phyloP scores from a whole-genome alignment of 2,329 filamentous ascomycete species.

The Cercospora nicotianae region DNA sequence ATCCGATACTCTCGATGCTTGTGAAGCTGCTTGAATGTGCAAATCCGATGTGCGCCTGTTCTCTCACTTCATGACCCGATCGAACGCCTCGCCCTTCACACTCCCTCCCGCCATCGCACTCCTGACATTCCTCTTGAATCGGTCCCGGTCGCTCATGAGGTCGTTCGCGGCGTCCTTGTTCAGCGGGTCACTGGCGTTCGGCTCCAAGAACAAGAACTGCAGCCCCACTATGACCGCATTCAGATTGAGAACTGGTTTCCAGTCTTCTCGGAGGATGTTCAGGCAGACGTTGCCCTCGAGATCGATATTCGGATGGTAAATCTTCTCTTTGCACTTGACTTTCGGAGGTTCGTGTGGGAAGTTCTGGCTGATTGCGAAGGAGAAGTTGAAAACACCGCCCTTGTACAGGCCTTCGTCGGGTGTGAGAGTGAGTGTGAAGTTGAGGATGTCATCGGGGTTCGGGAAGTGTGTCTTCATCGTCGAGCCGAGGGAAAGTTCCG shows the following conservation, averaged over 20 bases:
- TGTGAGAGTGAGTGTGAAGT: conserved; percentile 78
- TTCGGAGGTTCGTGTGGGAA: conserved; percentile 98
- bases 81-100: conserved; percentile 72
- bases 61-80: conserved; percentile 69
- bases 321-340: conserved; percentile 95
- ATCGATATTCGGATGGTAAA: conserved; percentile 99
- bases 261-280: conserved; percentile 96
- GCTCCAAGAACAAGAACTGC: conserved; percentile 95
- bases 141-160: conserved; percentile 78
- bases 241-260: conserved; percentile 96
- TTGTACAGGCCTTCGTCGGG: conserved; percentile 90
- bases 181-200: conserved; percentile 93
- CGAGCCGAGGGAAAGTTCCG: conserved; percentile 72
- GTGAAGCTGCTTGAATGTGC: background rate
- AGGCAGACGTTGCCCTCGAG: conserved; percentile 96
- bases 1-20: background rate
- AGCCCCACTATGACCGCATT: conserved; percentile 95
- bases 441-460: conserved; percentile 80
- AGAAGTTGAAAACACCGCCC: conserved; percentile 82
- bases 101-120: conserved; percentile 77
- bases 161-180: conserved; percentile 98
- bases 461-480: conserved; percentile 82
- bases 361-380: conserved; percentile 87
- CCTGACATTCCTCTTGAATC: conserved; percentile 88
- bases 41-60: background rate